Percentiles rank a stretch among this genome's conserved stretches.
phyloP scores from a whole-genome alignment of 169 alveolate genomes.

The Cryptosporidium canis region DNA sequence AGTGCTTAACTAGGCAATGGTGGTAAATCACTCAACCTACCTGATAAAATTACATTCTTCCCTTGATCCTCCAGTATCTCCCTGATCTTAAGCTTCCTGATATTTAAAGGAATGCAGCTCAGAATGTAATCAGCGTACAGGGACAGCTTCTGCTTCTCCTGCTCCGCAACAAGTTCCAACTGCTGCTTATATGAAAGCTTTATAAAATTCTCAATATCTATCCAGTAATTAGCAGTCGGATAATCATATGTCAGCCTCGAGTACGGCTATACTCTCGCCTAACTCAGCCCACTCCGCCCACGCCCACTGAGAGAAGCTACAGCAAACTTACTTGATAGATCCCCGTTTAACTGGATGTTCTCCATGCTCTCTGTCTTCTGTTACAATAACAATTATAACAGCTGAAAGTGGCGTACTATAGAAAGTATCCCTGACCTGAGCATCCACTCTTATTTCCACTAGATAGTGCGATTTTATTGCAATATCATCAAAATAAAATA shows the following conservation, averaged over 20 bases:
- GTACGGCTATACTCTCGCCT: background rate
- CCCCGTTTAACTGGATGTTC: background rate
- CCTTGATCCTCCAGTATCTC: slow-evolving; percentile 45
- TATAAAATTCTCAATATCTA: slow-evolving; percentile 51
- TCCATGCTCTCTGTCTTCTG: background rate
- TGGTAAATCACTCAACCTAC: background rate
- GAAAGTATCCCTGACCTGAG: background rate
- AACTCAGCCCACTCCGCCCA: background rate
- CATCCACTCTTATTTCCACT: background rate
- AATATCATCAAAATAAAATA: background rate
- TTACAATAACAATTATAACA: background rate
- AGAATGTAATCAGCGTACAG: slow-evolving; percentile 48
- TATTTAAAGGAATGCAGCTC: slow-evolving; percentile 14
- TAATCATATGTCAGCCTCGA: background rate
- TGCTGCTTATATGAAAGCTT: slow-evolving; percentile 48
- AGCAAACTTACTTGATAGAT: slow-evolving; percentile 4
- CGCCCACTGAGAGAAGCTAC: background rate
- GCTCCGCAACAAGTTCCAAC: slow-evolving; percentile 35
- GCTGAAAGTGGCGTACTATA: background rate
- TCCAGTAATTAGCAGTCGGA: background rate
- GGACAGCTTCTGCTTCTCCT: slow-evolving; percentile 48
- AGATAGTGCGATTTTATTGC: background rate
- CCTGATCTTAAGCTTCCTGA: slow-evolving; percentile 51
- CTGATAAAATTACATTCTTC: slow-evolving; percentile 33
- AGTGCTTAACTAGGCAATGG: background rate